A percentile compares a stretch with the other conserved stretches of the same genome.
phyloP scores from a whole-genome alignment of 2,329 filamentous ascomycete genomes.

The Colletotrichum karsti region DNA sequence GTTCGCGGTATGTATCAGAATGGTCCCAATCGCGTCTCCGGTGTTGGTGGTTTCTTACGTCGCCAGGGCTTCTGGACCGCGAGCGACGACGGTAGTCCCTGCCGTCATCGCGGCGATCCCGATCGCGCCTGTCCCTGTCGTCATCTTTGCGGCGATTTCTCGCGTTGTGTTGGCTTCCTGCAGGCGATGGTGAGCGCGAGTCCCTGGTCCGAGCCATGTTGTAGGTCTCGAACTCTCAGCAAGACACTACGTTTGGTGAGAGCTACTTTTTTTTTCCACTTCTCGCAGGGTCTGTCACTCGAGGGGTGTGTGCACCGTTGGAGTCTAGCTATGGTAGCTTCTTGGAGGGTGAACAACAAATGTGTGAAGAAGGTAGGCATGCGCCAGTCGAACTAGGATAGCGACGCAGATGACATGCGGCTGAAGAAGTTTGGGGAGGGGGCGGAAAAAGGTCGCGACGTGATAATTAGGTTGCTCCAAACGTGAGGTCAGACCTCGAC shows the following conservation, averaged over 20 bases:
- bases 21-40: conserved; percentile 32
- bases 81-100: conserved; percentile 64
- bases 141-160: conserved; percentile 73
- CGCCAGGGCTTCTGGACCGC: conserved; percentile 68
- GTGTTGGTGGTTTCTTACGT: conserved; percentile 57
- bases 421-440: conserved; percentile 11
- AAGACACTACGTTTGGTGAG: conserved; percentile 40
- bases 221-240: conserved; percentile 48
- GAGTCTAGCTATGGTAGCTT: neutral
- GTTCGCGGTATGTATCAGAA: conserved; percentile 50
- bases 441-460: conserved; percentile 24
- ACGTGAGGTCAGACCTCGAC: conserved; percentile 11
- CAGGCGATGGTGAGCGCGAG: conserved; percentile 91
- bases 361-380: neutral
- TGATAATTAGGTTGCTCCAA: conserved; percentile 12
- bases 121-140: conserved; percentile 65
- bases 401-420: neutral
- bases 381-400: neutral
- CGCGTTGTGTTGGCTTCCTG: conserved; percentile 83
- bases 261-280: conserved; percentile 29
- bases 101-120: conserved; percentile 58
- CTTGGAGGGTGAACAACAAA: neutral
- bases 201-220: conserved; percentile 71
- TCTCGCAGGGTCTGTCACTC: conserved; percentile 18
- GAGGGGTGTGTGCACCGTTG: conserved; percentile 13